phyloP scores from a whole-genome alignment of 352 stramenopile species.

The Phytophthora hibernalis region DNA sequence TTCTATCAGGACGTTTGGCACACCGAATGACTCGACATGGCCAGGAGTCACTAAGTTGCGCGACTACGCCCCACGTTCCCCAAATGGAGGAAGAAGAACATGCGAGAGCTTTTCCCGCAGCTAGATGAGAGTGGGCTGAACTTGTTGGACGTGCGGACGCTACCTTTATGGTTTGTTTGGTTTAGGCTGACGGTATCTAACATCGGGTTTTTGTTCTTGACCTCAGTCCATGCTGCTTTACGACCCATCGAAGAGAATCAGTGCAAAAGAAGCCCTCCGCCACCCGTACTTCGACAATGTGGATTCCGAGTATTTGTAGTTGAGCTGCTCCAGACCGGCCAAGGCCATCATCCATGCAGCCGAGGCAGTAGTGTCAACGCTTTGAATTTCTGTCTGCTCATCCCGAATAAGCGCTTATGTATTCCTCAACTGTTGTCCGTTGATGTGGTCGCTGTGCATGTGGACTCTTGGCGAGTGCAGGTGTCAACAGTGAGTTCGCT shows the following conservation, averaged over 20 bases:
- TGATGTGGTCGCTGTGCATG: constrained; percentile 4
- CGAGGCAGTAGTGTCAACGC: constrained; percentile 7
- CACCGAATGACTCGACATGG: constrained; percentile 96
- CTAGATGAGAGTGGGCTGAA: constrained; percentile 64
- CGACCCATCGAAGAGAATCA: constrained; percentile 74
- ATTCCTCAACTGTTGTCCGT: constrained; percentile 1
- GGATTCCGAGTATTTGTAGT: constrained; percentile 74
- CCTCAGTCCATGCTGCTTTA: constrained; percentile 79
- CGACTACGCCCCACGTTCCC: constrained; percentile 97
- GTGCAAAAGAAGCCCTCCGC: constrained; percentile 81
- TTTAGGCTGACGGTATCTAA: constrained; percentile 4
- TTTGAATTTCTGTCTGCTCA: constrained; percentile 14
- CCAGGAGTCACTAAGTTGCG: constrained; percentile 95
- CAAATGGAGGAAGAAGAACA: constrained; percentile 94
- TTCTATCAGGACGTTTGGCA: constrained; percentile 89
- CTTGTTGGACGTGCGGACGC: constrained; percentile 59
- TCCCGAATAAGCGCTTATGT: constrained; percentile 34
- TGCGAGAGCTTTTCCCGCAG: constrained; percentile 68
- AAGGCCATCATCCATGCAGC: not conserved
- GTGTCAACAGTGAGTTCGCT: not conserved
- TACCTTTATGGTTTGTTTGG: not conserved
- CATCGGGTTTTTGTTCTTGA: too few relatives aligned
- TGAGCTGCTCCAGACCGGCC: not conserved
- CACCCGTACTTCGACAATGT: constrained; percentile 89
- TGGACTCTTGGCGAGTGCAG: constrained; percentile 7